These are phyloP conservation scores for Saturnispora saitoi DNA, from an alignment of 805 yeast species.

Conservation along the genomic window DNA sequence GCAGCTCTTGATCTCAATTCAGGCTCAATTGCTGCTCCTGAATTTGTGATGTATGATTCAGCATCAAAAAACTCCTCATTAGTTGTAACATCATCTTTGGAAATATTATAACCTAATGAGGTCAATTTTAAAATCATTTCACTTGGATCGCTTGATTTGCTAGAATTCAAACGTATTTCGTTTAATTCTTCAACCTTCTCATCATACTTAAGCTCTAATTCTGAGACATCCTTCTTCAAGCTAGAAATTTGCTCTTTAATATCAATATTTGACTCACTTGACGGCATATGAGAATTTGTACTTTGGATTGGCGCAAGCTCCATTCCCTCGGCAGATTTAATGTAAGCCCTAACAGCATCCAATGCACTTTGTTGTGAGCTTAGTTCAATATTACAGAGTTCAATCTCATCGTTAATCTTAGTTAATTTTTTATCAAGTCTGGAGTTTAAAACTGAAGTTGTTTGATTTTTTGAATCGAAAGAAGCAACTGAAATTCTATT, in stretches of 20 bases:
- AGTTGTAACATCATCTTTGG: background rate
- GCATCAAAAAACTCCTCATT: slow-evolving; percentile 6
- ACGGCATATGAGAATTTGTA: background rate
- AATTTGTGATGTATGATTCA: background rate
- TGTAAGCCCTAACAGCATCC: slow-evolving; percentile 13
- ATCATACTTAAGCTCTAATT: slow-evolving; percentile 6
- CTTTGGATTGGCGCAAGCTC: slow-evolving; percentile 7
- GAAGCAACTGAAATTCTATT: slow-evolving; percentile 12
- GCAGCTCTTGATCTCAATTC: slow-evolving; percentile 22
- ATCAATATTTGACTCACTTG: background rate
- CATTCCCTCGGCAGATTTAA: slow-evolving; percentile 10
- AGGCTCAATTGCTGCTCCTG: slow-evolving; percentile 4
- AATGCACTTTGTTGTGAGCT: slow-evolving; percentile 13
- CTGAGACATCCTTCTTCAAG: slow-evolving; percentile 9
- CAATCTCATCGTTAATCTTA: slow-evolving; percentile 9
- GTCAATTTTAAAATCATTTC: slow-evolving; percentile 6
- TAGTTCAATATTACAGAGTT: slow-evolving; percentile 11
- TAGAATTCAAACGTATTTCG: slow-evolving; percentile 17
- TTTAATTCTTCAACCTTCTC: slow-evolving; percentile 7
- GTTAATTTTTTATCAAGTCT: slow-evolving; percentile 3
- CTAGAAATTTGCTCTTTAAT: slow-evolving; percentile 1
- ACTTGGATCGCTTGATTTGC: slow-evolving; percentile 13
- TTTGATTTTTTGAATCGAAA: background rate
- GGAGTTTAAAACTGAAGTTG: background rate
- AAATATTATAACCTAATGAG: slow-evolving; percentile 10